Evolutionary conservation across 345 rosid genomes (phyloP).

Genomic region (Populus deltoides): DNA sequence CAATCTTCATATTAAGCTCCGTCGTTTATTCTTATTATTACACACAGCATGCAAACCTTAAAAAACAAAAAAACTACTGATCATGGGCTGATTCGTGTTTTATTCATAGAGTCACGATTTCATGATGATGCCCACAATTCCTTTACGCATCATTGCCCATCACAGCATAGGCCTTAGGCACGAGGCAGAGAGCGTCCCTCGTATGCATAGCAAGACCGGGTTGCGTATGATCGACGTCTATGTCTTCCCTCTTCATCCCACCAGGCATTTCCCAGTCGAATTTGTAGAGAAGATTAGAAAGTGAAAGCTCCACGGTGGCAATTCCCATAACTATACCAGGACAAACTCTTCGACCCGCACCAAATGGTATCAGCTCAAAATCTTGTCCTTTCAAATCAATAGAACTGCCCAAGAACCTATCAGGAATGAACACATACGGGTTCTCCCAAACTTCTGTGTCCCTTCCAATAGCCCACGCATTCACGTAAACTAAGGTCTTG

Average conservation of each 20-base stretch:
- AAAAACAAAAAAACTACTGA: no score
- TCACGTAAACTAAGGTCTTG: background rate
- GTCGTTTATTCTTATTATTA: no score
- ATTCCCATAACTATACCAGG: background rate
- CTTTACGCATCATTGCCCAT: no score
- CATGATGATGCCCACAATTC: no score
- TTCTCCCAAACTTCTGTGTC: slow-evolving; percentile 2
- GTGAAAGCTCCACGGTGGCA: background rate
- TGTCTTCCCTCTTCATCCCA: background rate
- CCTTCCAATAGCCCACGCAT: background rate
- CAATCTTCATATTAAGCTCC: no score
- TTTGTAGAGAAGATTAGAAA: background rate
- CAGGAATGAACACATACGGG: background rate
- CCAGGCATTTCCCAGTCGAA: slow-evolving; percentile 2
- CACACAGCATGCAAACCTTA: no score
- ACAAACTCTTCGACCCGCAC: background rate
- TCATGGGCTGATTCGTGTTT: no score
- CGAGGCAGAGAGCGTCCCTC: background rate
- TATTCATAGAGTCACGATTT: no score
- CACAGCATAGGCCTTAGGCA: background rate
- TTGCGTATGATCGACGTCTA: background rate
- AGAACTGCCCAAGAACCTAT: background rate
- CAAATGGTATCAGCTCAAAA: background rate
- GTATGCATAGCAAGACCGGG: background rate
- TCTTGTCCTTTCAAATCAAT: background rate